These are phyloP conservation scores for Copromyces sp. DNA, from an alignment of 495 filamentous ascomycete species.

Conservation along the genomic window DNA sequence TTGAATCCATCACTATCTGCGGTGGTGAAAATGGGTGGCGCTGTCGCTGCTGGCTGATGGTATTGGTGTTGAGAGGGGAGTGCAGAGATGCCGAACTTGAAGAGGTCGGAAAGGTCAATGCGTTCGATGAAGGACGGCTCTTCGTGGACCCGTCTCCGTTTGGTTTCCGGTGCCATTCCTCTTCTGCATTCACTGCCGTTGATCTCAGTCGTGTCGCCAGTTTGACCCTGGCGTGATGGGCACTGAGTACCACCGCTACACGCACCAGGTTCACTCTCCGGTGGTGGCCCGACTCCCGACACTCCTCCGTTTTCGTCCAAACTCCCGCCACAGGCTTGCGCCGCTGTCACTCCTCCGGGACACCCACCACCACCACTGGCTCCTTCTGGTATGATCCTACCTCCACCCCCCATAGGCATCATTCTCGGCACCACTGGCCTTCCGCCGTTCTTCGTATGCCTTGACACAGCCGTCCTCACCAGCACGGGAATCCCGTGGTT, in stretches of 20 bases:
- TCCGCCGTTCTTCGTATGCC: slow-evolving; percentile 11
- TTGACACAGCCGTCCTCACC: slow-evolving; percentile 21
- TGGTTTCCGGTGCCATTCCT: not conserved
- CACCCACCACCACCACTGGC: not conserved
- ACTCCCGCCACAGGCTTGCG: not conserved
- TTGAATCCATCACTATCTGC: not conserved
- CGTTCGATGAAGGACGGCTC: not conserved
- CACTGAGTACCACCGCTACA: not conserved
- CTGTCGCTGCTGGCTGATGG: not conserved
- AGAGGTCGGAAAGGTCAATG: not conserved
- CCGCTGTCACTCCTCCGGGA: not conserved
- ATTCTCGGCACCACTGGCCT: not conserved
- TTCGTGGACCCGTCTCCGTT: not conserved
- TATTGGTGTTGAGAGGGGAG: not conserved
- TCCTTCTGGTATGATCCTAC: not conserved
- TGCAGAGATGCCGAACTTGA: not conserved
- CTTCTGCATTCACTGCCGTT: not conserved
- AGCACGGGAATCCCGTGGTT: slow-evolving; percentile 31
- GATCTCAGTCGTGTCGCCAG: not conserved
- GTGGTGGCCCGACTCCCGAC: not conserved
- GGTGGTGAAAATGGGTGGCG: not conserved
- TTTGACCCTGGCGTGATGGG: not conserved
- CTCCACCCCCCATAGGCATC: not conserved
- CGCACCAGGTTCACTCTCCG: not conserved
- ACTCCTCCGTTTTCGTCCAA: not conserved